Evolutionary conservation across 441 rosid genomes (phyloP), one percentile per base, ranked within the genome.

Genomic region (Rhodomyrtus psidioides): DNA sequence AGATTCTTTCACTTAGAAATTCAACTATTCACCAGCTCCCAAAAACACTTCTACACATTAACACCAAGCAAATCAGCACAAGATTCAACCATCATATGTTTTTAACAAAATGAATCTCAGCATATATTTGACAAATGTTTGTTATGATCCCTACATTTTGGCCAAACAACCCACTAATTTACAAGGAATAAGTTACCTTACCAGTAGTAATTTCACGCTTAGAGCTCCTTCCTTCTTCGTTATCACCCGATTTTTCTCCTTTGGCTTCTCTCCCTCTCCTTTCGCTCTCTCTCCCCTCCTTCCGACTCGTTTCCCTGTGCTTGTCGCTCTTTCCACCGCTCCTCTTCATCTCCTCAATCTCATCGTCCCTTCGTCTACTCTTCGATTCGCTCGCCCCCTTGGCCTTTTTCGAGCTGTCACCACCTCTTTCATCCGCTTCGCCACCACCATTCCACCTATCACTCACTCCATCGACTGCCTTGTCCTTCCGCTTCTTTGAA

Each of bases 371-470:
- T 88, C 90, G 92, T 91, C 90, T 95, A 86, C 95, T 95, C 93
- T 90, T 95, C 34, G 91, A 88, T 39, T 94, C 99, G 81, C 92
- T 87, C 3, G 91, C 92, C 62, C 85, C 91, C 82, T 93, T 97
- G 4, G 86, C 85, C 90, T 93, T 96, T 94, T 89, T 93, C 51
- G 65, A 84, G 83, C 76, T 92, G 84, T 87, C 94, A 85, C 81
- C 87, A 86, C 90, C 92, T 51, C 86, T 84, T 60, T 91, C 95
- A 44, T 92, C 96, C 13, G 10, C 44, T 56, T 92, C 97, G 2
- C 74, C 83, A 1, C 96, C 94, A 12, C 94, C 96, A 88, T 93
- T 94, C 98, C 98, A 96, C 88, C 99, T 90, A 86, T 95, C 98
- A 75, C 86, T 91, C 74, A 85, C 94, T 17, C 92, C 90, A 15